Evolutionary conservation across 441 rosid species (phyloP).

Genomic region (Raphanus hybrid): DNA sequence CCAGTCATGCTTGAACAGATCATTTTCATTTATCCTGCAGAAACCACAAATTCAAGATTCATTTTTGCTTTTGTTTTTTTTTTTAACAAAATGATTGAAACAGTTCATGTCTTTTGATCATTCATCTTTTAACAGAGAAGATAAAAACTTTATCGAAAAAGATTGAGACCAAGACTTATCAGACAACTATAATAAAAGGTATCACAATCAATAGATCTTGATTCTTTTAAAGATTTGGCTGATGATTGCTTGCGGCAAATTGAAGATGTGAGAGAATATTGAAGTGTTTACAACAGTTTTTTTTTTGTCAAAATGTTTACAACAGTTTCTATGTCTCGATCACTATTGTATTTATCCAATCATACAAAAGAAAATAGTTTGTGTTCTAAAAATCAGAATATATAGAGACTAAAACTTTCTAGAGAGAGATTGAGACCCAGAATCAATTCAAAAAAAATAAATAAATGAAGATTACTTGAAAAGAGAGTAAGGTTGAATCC

Average conservation of each 20-base stretch:
- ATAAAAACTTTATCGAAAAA: not conserved
- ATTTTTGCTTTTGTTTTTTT: not conserved
- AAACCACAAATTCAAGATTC: slow-evolving; percentile 8
- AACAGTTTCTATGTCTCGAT: slow-evolving; percentile 20
- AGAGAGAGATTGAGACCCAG: not conserved
- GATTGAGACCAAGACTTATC: slow-evolving; percentile 11
- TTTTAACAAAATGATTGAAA: not conserved
- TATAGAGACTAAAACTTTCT: not conserved
- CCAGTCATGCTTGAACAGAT: slow-evolving; percentile 92
- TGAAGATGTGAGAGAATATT: slow-evolving; percentile 5
- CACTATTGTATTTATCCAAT: slow-evolving; percentile 7
- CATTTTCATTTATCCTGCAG: slow-evolving; percentile 84
- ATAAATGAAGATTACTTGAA: not conserved
- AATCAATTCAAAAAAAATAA: no score
- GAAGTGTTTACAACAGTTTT: not conserved
- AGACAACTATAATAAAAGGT: slow-evolving; percentile 9
- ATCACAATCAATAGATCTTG: slow-evolving; percentile 10
- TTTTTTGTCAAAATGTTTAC: no score
- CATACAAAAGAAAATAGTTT: not conserved
- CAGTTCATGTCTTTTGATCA: slow-evolving; percentile 12
- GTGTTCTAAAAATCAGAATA: not conserved
- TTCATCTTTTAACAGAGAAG: slow-evolving; percentile 8
- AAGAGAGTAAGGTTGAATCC: not conserved
- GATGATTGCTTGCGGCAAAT: slow-evolving; percentile 30
- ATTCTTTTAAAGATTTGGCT: slow-evolving; percentile 22